Conservation (phyloP, 352 stramenopile genomes). For the Pythium aristosporum region DNA sequence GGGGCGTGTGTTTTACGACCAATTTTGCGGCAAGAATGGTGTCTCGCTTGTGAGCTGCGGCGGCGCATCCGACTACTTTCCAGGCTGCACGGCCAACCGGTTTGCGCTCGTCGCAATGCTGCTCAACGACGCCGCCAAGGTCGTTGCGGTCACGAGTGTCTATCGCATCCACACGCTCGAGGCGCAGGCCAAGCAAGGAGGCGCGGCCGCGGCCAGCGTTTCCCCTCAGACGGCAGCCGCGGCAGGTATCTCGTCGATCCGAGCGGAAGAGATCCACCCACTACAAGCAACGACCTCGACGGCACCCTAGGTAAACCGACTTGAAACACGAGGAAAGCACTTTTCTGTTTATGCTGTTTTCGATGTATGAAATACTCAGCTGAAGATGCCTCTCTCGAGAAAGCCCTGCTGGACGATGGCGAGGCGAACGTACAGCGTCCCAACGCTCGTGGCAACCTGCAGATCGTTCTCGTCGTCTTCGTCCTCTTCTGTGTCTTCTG, state of each 20-base stretch:
- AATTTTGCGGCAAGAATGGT: constrained; percentile 56
- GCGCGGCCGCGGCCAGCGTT: background rate
- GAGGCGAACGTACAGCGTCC: constrained; percentile 37
- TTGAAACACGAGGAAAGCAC: too few species aligned
- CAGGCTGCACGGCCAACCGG: constrained; percentile 69
- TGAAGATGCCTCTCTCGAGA: background rate
- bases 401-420: constrained; percentile 33
- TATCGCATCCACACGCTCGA: constrained; percentile 46
- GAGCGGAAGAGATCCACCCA: background rate
- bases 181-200: constrained; percentile 18
- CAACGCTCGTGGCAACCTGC: constrained; percentile 4
- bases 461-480: background rate
- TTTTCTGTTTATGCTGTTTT: too few species aligned
- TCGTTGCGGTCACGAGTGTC: constrained; percentile 39
- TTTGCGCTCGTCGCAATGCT: constrained; percentile 67
- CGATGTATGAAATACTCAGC: background rate
- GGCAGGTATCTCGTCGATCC: background rate
- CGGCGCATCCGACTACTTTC: constrained; percentile 54
- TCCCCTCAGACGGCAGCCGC: background rate
- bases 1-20: constrained; percentile 70
- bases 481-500: background rate
- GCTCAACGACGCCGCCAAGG: constrained; percentile 56
- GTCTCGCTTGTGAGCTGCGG: constrained; percentile 73
- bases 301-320: too few species aligned
- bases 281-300: background rate